These are phyloP conservation scores for Cercospora zeina DNA, from an alignment of 2,329 filamentous ascomycete genomes.

Conservation along the genomic window DNA sequence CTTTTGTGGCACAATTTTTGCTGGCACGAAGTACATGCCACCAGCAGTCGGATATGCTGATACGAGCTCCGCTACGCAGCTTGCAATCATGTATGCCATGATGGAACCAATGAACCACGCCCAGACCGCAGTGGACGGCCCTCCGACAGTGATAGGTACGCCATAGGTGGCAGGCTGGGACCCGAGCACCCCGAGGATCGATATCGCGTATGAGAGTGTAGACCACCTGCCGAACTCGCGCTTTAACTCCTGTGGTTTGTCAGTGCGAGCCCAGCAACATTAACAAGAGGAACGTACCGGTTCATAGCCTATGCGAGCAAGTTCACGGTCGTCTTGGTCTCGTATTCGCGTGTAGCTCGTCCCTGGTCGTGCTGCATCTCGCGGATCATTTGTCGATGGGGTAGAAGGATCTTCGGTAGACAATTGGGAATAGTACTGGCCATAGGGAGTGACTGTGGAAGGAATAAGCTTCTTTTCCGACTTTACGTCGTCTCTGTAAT, in stretches of 20 bases:
- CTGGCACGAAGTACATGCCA: slow-evolving; percentile 69
- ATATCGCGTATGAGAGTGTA: slow-evolving; percentile 66
- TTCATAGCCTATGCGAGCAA: slow-evolving; percentile 63
- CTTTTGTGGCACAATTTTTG: slow-evolving; percentile 61
- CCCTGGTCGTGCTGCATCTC: not conserved
- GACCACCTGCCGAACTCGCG: slow-evolving; percentile 68
- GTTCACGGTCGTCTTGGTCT: slow-evolving; percentile 60
- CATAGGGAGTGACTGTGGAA: slow-evolving; percentile 9
- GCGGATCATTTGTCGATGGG: not conserved
- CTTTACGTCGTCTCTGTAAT: slow-evolving; percentile 7
- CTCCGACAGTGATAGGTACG: slow-evolving; percentile 59
- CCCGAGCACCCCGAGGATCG: slow-evolving; percentile 64
- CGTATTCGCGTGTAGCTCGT: slow-evolving; percentile 22
- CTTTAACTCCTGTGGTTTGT: slow-evolving; percentile 54
- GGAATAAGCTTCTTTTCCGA: slow-evolving; percentile 20
- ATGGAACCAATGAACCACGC: slow-evolving; percentile 64
- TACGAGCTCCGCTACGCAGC: slow-evolving; percentile 65
- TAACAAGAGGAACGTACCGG: slow-evolving; percentile 49
- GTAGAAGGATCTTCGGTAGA: not conserved
- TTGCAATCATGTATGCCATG: slow-evolving; percentile 65
- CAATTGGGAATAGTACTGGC: not conserved
- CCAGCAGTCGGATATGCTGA: slow-evolving; percentile 67
- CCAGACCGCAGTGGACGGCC: slow-evolving; percentile 65
- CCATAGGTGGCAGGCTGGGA: slow-evolving; percentile 65
- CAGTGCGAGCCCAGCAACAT: not conserved